Percentiles rank a stretch among this genome's conserved stretches.
phyloP scores from a whole-genome alignment of 495 filamentous ascomycete species.

The Articulospora tetracladia region DNA sequence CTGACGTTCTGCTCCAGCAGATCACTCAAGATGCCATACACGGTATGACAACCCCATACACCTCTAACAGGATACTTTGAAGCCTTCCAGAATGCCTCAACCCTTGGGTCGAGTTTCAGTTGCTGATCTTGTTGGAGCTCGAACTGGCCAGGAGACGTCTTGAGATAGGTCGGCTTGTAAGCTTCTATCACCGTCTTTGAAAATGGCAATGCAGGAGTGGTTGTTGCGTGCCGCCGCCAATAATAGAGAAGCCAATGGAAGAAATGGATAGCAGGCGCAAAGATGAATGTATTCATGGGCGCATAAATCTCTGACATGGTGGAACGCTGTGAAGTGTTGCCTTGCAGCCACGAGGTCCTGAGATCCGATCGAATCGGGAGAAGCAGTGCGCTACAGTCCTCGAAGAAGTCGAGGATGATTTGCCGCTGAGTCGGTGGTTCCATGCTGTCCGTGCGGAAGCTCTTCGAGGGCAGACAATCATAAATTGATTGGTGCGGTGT shows the following conservation, averaged over 20 bases:
- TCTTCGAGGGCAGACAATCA: neutral
- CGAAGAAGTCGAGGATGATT: neutral
- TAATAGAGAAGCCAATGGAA: neutral
- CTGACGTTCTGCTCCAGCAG: neutral
- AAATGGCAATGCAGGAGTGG: neutral
- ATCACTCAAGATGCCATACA: neutral
- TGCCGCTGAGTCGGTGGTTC: neutral
- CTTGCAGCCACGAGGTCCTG: no score
- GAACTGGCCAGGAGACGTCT: neutral
- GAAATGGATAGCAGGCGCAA: neutral
- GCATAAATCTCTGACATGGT: neutral
- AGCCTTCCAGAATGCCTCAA: neutral
- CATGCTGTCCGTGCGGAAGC: no score
- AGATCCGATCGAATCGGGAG: no score
- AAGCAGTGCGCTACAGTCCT: neutral
- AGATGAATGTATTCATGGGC: neutral
- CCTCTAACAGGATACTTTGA: neutral
- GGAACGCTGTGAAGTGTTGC: neutral
- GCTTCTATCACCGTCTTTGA: neutral
- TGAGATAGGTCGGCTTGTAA: neutral
- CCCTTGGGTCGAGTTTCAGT: neutral
- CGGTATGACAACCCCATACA: neutral
- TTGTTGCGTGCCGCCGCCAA: neutral
- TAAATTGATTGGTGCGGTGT: neutral
- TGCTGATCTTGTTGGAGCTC: neutral